A percentile compares a stretch with the other conserved stretches of the same genome.
These are phyloP conservation scores for Syncephalastrum contaminatum DNA, from an alignment of 371 early-diverging fungal genomes.

Conservation along the genomic window DNA sequence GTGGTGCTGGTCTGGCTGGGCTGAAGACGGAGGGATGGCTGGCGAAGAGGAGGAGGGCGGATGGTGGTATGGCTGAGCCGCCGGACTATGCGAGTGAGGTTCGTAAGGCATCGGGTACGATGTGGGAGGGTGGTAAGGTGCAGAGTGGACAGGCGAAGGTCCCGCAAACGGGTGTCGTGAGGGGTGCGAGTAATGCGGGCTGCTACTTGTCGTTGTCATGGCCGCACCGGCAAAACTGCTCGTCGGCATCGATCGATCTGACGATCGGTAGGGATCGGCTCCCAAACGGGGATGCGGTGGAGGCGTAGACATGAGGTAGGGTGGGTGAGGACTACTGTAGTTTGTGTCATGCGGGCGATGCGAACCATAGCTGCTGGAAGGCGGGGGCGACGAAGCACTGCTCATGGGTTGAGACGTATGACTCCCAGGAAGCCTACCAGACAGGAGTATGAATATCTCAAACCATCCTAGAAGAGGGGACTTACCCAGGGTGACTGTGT, in stretches of 20 bases:
- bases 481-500: conserved; percentile 4
- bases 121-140: not conserved
- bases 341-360: not conserved
- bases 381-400: not conserved
- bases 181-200: not conserved
- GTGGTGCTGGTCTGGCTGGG: too few species aligned
- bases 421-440: not conserved
- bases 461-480: not conserved
- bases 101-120: not conserved
- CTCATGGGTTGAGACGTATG: not conserved
- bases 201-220: conserved; percentile 1
- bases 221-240: not conserved
- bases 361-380: not conserved
- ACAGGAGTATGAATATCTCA: too few species aligned
- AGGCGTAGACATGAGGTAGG: not conserved
- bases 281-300: conserved; percentile 2
- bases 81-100: not conserved
- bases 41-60: not conserved
- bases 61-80: not conserved
- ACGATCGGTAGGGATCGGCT: conserved; percentile 2
- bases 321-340: not conserved
- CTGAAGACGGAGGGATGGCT: not conserved
- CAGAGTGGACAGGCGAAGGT: not conserved
- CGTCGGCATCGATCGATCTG: not conserved
- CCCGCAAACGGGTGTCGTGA: not conserved